phyloP scores from a whole-genome alignment of 1,284 basidiomycete species.

The Cutaneotrichosporon arboriforme region DNA sequence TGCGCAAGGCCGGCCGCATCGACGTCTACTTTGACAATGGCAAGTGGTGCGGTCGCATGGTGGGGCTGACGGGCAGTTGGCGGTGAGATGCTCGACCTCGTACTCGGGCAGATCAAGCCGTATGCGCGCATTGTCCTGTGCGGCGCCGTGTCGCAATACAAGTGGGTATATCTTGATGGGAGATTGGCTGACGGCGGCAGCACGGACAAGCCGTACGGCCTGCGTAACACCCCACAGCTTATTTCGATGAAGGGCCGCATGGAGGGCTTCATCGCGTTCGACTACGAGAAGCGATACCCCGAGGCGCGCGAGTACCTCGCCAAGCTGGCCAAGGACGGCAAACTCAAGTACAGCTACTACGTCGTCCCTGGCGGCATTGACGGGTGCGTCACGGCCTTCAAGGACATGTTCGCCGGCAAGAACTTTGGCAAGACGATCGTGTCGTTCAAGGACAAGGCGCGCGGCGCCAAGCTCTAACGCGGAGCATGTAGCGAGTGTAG shows the following conservation, averaged over 20 bases:
- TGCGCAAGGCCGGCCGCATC: slow-evolving; percentile 52
- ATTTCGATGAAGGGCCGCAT: slow-evolving; percentile 60
- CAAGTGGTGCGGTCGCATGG: slow-evolving; percentile 21
- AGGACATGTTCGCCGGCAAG: slow-evolving; percentile 67
- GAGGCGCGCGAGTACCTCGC: slow-evolving; percentile 52
- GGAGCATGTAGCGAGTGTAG: background rate
- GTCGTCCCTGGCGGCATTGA: slow-evolving; percentile 61
- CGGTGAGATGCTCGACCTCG: slow-evolving; percentile 66
- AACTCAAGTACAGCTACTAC: slow-evolving; percentile 74
- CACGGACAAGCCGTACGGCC: slow-evolving; percentile 31
- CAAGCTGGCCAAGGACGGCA: slow-evolving; percentile 57
- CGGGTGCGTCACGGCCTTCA: slow-evolving; percentile 62
- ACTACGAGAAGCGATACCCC: slow-evolving; percentile 54
- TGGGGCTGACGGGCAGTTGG: slow-evolving; percentile 54
- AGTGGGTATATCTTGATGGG: background rate
- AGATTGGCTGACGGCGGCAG: background rate
- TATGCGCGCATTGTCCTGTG: slow-evolving; percentile 69
- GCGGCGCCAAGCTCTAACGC: slow-evolving; percentile 8
- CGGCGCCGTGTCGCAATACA: slow-evolving; percentile 60
- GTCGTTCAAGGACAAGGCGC: slow-evolving; percentile 2
- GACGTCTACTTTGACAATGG: slow-evolving; percentile 84
- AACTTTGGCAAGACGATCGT: slow-evolving; percentile 70
- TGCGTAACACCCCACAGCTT: slow-evolving; percentile 52
- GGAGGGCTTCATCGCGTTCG: slow-evolving; percentile 59
- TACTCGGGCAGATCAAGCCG: slow-evolving; percentile 66